Base-by-base conservation (phyloP, 306 rosid species). In the Vigna unguiculata region DNA sequence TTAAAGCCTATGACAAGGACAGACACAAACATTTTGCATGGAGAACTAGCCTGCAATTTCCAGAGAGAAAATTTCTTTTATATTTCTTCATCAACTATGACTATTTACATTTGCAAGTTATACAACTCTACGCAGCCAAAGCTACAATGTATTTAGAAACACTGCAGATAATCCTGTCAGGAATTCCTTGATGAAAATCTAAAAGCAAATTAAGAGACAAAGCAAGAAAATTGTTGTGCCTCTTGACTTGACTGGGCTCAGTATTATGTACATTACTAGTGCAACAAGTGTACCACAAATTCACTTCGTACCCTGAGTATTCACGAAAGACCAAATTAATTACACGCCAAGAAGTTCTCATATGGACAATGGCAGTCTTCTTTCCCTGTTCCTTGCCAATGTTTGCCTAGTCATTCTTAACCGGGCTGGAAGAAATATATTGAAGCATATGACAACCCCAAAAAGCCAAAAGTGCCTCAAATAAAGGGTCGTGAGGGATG, bases 341-440 rank as follows among this genome's bases (percentile, higher is more conserved):
- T 43, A 43, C 48, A 25, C 57, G 55, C 20, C 59, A 45, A 32
- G 66, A 64, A 69, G 69, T 66, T 60, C 41, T 85, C 79, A 85
- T 74, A 85, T 85, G 52, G 88, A 82, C 66, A 85, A 70, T 63
- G 88, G 88, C 46, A 85, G 59, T 78, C 83, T 78, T 78, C 83
- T 69, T 81, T 85, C 83, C 38, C 88, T 85, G 76, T 85, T 81
- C 72, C 83, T 78, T 3, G 71, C 76, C 79, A 81, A 48, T 60
- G 81, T 62, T 62, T 85, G 85, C 68, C 85, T 75, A 70, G 85
- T 74, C 20, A 69, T 46, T 78, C 53, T 74, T 69, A 81, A 72
- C 45, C 85, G 85, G 43, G 61, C 58, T 72, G 25, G 74, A 62
- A 85, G 83, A 55, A 74, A 54, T 69, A 74, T 63, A 81, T 36